Percentiles rank a stretch among this genome's conserved stretches.
These are phyloP conservation scores for Oldenlandia corymbosa DNA, from an alignment of 257 asterid genomes.

Conservation along the genomic window DNA sequence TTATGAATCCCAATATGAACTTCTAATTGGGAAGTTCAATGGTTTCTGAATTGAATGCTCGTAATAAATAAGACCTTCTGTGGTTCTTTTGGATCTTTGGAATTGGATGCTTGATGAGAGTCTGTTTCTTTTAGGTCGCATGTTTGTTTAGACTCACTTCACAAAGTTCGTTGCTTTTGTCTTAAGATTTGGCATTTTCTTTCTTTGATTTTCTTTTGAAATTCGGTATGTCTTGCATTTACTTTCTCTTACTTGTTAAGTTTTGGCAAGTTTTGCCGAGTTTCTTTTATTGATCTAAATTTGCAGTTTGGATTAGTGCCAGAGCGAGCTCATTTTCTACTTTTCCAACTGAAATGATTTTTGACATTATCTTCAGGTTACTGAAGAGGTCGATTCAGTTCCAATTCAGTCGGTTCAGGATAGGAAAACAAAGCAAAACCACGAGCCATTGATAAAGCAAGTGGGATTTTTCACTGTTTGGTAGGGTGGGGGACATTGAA, in stretches of 20 bases:
- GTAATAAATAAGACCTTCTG: background rate
- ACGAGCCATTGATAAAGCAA: background rate
- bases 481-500: constrained; percentile 1
- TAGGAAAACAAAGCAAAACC: background rate
- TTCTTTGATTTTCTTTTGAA: constrained; percentile 3
- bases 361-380: background rate
- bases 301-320: background rate
- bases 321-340: background rate
- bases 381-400: background rate
- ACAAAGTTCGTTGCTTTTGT: background rate
- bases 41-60: constrained; percentile 3
- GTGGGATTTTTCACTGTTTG: background rate
- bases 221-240: constrained; percentile 3
- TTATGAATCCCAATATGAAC: constrained; percentile 4
- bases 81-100: constrained; percentile 14
- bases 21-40: constrained; percentile 11
- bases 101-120: constrained; percentile 1
- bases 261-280: too few relatives aligned
- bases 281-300: background rate
- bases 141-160: constrained; percentile 2
- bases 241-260: background rate
- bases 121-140: background rate
- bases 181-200: background rate
- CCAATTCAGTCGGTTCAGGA: background rate
- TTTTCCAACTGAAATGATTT: constrained; percentile 2